Base-by-base conservation (phyloP, 2,329 filamentous ascomycete species). In the Mycosphaerelloides madeirae region DNA sequence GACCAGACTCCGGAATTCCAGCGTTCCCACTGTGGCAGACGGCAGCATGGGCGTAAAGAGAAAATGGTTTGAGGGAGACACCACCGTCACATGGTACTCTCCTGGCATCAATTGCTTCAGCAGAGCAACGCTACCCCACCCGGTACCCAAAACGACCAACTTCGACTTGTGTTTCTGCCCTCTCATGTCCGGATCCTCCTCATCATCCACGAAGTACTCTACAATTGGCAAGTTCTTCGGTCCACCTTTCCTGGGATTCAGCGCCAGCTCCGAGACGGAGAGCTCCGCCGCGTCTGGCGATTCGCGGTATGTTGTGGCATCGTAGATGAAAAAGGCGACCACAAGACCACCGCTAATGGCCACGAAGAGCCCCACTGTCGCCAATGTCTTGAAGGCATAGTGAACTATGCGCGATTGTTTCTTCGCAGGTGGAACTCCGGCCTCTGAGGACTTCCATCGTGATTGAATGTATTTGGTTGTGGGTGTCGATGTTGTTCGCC, bases 41-140 rank as follows among this genome's bases (percentile, higher is more conserved):
- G 93, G 93, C 33, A 98, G 75, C 90, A 98, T 97, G 1, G 93
- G 93, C 2, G 93, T 98, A 67, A 98, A 98, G 25, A 98, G 72
- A 70, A 98, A 98, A 70, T 97, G 95, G 61, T 97, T 97, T 29
- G 85, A 85, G 0, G 93, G 91, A 11, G 89, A 95, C 33, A 98
- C 84, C 31, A 98, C 85, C 3, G 91, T 97, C 55, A 98, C 84
- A 66, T 98, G 90, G 64, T 96, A 98, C 58, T 96, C 87, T 11
- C 90, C 87, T 0, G 89, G 84, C 50, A 91, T 85, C 51, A 98
- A 69, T 50, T 87, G 84, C 71, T 98, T 98, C 56, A 98, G 71
- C 47, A 98, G 72, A 3, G 91, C 87, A 49, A 98, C 86, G 59
- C 88, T 88, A 42, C 90, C 93, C 93, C 93, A 98, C 34, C 93